Base-by-base conservation (phyloP, 1,284 basidiomycete species). In the Mycena sp. region DNA sequence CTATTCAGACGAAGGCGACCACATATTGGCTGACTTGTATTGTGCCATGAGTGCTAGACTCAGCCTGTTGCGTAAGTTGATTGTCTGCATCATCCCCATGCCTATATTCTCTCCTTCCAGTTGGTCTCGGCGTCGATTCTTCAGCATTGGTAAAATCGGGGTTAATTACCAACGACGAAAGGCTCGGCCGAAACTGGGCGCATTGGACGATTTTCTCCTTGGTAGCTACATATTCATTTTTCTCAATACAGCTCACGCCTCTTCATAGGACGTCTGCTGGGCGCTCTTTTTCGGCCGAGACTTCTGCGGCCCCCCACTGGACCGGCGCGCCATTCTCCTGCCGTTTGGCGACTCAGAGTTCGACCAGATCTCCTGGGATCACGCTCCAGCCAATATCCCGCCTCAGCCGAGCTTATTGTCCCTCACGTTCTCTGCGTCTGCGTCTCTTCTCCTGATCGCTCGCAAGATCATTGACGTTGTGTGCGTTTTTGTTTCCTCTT, bases 121-220 rank as follows among this genome's bases (percentile, higher is more conserved):
- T 88, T 56, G 87, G 87, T 14, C 77, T 89, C 14, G 81, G 78
- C 57, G 80, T 87, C 26, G 86, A 89, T 67, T 85, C 85, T 66
- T 81, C 65, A 81, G 84, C 81, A 16, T 86, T 83, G 85, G 86
- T 85, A 37, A 80, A 80, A 61, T 76, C 78, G 0, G 83, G 82
- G 1, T 74, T 81, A 16, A 84, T 87, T 65, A 79, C 80, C 16
- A 76, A 81, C 37, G 74, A 82, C 7, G 85, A 85, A 58, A 81
- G 81, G 75, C 74, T 82, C 19, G 84, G 84, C 63, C 80, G 86
- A 25, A 81, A 86, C 64, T 83, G 81, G 80, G 75, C 74, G 21
- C 77, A 81, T 65, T 84, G 83, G 82, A 75, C 77, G 6, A 78
- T 48, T 7, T 48, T 43, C 52, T 58, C 46, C 6, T 14, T 48